Percentiles rank a stretch among this genome's conserved stretches.
Evolutionary conservation across 345 rosid genomes (phyloP).

Genomic region (Citrus unshiu): DNA sequence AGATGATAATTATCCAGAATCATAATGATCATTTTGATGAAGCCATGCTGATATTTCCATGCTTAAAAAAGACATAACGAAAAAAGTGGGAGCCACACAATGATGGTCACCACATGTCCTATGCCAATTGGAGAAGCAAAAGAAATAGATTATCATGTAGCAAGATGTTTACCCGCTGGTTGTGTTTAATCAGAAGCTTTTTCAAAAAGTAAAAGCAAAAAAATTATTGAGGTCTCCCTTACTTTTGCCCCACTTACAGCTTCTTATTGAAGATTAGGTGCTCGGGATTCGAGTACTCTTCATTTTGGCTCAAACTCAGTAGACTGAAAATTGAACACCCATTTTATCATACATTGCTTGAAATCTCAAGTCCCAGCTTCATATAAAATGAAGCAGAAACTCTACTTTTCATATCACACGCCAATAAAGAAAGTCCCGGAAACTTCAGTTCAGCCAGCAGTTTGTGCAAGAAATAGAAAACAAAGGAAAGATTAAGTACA

Average conservation of each 20-base stretch:
- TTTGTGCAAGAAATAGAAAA: slow-evolving; percentile 1
- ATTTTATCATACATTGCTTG: background rate
- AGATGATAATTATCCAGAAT: background rate
- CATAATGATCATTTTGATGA: background rate
- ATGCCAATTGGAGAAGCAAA: slow-evolving; percentile 1
- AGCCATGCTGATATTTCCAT: background rate
- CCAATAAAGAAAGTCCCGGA: background rate
- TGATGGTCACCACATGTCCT: background rate
- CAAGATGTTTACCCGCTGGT: background rate
- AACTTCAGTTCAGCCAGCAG: background rate
- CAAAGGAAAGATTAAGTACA: slow-evolving; percentile 6
- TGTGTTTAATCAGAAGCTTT: background rate
- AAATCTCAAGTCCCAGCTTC: background rate
- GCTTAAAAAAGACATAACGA: background rate
- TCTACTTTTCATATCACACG: background rate
- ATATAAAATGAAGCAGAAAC: background rate
- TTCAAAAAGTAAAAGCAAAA: background rate
- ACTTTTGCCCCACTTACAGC: background rate
- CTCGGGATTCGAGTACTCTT: background rate
- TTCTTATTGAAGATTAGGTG: background rate
- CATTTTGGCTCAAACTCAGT: background rate
- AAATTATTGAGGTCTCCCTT: background rate
- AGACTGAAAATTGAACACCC: background rate
- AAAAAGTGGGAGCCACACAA: background rate
- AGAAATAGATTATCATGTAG: background rate